Evolutionary conservation across 179 eudicot genomes (phyloP).

Genomic region (Spergularia azorica): DNA sequence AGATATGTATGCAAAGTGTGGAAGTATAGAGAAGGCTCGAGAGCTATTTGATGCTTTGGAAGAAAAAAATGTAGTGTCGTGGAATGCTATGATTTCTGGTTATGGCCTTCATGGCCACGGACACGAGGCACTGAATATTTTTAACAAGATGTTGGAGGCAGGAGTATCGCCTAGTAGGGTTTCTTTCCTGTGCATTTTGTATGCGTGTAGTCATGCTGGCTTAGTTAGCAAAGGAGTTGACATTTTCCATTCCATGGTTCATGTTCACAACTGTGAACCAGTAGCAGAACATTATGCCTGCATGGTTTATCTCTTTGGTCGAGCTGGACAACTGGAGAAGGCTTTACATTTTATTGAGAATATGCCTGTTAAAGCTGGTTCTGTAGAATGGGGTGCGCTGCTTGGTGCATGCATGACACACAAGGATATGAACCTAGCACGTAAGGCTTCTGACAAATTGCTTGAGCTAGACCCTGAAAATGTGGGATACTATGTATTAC

Average conservation of each 20-base stretch:
- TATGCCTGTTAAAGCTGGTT: constrained; percentile 70
- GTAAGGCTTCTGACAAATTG: constrained; percentile 71
- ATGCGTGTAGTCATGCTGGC: constrained; percentile 94
- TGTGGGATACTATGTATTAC: constrained; percentile 77
- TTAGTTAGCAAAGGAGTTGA: constrained; percentile 69
- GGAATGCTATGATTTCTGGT: constrained; percentile 95
- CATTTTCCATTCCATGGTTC: constrained; percentile 69
- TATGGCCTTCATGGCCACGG: constrained; percentile 95
- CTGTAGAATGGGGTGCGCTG: constrained; percentile 87
- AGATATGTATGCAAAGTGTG: constrained; percentile 97
- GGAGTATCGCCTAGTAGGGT: constrained; percentile 62
- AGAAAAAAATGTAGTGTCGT: constrained; percentile 76
- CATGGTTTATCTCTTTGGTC: constrained; percentile 88
- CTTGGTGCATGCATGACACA: constrained; percentile 91
- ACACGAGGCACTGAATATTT: constrained; percentile 59
- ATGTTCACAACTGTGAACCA: constrained; percentile 60
- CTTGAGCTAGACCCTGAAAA: constrained; percentile 76
- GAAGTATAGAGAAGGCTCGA: constrained; percentile 66
- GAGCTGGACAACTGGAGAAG: constrained; percentile 70
- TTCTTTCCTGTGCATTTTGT: constrained; percentile 71
- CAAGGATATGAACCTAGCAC: constrained; percentile 62
- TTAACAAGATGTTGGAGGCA: constrained; percentile 48
- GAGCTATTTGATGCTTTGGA: constrained; percentile 54
- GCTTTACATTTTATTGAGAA: constrained; percentile 70
- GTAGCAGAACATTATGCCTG: constrained; percentile 88